Base-by-base conservation (phyloP, 2,329 filamentous ascomycete species). In the Penicillium concentricum region DNA sequence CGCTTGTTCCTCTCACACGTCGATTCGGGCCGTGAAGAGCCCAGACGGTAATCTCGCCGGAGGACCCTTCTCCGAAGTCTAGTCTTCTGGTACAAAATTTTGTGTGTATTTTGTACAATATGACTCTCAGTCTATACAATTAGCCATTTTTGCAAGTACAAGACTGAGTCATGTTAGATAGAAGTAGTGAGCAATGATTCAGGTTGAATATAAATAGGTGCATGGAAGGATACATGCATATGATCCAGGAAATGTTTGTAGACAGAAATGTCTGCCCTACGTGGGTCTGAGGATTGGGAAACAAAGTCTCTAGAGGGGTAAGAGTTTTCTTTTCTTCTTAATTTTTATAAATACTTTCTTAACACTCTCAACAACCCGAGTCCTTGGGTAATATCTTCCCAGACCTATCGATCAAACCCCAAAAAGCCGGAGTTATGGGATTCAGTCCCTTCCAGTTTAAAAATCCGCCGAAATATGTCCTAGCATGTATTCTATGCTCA, bases 401-500 rank as follows among this genome's bases (percentile, higher is more conserved):
- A 30, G 13, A 20, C n/a, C 28, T 6, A 4, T 34, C 13, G 26
- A n/a, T 12, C 24, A 28, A 24, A 16, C 28, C 28, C 37, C 8
- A 39, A 20, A 15, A 32, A 22, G 13, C 41, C 20, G 16, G 34
- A 43, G 32, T n/a, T 28, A 56, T 56, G 53, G 53, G 53, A 15
- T 26, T 56, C 5, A 22, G 35, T 32, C 47, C 41, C 16, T 7
- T 18, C 4, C 18, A 24, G 9, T 24, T 56, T 16, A 24, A 18
- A 41, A 56, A 18, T 9, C 55, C 51, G 13, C 51, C 55, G 18
- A 54, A 43, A 39, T 57, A 57, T 39, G 32, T 57, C 22, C 30
- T 57, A n/a, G 55, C 22, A 38, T 57, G 55, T 26, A 57, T 57
- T 26, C 55, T 57, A 12, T 57, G 55, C 24, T 54, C 55, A 15